Percentiles rank a stretch among this genome's conserved stretches.
phyloP scores from a whole-genome alignment of 768 basidiomycete species.

The Chalciporus pseudorubinellus region DNA sequence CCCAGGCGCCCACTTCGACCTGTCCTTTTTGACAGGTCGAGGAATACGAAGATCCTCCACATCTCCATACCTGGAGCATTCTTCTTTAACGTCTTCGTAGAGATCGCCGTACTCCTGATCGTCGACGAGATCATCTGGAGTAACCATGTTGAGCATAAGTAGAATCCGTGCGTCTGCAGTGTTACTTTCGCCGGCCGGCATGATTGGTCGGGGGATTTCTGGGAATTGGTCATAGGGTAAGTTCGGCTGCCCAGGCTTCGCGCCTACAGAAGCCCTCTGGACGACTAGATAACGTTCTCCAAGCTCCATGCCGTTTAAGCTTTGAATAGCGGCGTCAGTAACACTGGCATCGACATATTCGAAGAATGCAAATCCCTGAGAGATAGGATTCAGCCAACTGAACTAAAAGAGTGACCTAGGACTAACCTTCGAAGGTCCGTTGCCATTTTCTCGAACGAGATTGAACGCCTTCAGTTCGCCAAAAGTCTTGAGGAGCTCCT shows the following conservation, averaged over 20 bases:
- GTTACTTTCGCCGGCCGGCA: slow-evolving; percentile 75
- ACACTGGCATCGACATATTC: slow-evolving; percentile 89
- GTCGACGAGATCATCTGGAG: slow-evolving; percentile 82
- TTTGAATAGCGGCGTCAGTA: slow-evolving; percentile 95
- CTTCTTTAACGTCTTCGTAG: slow-evolving; percentile 91
- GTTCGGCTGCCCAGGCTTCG: slow-evolving; percentile 66
- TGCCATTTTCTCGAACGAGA: slow-evolving; percentile 91
- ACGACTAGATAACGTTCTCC: slow-evolving; percentile 95
- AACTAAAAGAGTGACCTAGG: neutral
- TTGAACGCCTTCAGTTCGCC: slow-evolving; percentile 98
- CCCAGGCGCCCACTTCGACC: slow-evolving; percentile 69
- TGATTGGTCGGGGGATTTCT: slow-evolving; percentile 82
- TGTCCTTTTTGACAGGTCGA: slow-evolving; percentile 83
- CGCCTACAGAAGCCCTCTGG: slow-evolving; percentile 93
- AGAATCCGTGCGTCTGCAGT: slow-evolving; percentile 73
- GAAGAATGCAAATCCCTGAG: slow-evolving; percentile 97
- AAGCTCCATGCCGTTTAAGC: slow-evolving; percentile 95
- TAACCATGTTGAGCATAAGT: slow-evolving; percentile 99
- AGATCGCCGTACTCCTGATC: slow-evolving; percentile 94
- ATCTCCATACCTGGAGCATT: slow-evolving; percentile 75
- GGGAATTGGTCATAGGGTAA: slow-evolving; percentile 79
- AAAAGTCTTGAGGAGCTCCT: slow-evolving; percentile 95
- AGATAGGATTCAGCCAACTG: neutral
- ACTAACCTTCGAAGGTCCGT: slow-evolving; percentile 80
- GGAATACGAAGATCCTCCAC: slow-evolving; percentile 89